Base-by-base conservation (phyloP, 352 stramenopile genomes). In the Salisapilia sapeloensis region DNA sequence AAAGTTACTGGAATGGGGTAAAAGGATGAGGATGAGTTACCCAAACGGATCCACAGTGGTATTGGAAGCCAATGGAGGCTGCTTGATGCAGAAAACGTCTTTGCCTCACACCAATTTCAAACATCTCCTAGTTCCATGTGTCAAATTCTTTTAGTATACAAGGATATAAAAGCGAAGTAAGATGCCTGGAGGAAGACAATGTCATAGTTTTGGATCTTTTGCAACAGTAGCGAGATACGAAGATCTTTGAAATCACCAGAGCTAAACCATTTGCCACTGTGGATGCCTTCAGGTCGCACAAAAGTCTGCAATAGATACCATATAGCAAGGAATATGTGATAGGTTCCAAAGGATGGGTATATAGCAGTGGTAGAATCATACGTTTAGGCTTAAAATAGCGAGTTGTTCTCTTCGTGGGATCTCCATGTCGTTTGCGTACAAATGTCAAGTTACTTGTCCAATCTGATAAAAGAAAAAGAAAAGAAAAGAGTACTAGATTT, bases 251-350 rank as follows among this genome's bases (percentile, higher is more conserved):
- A 50, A 47, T 87, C 72, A n/a, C 72, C 67, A 6, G 38, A 29
- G 26, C 59, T 44, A 34, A 85, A 75, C 69, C 69, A 85, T 21
- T 56, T 43, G 22, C 67, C 60, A 34, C 67, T 80, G 55, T 83
- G 65, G 42, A 87, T 83, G 22, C 62, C 60, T 33, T 79, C 64
- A 5, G 72, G 72, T 1, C 72, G 65, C 19, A 67, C 59, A 25
- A 87, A 84, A 39, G 81, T 77, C 61, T 87, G 45, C 33, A n/a
- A 8, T n/a, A n/a, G n/a, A n/a, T n/a, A n/a, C n/a, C n/a, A n/a
- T n/a, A n/a, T n/a, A n/a, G n/a, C n/a, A n/a, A n/a, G n/a, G n/a
- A n/a, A n/a, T n/a, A n/a, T n/a, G n/a, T n/a, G n/a, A n/a, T n/a
- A n/a, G n/a, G n/a, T n/a, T n/a, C n/a, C n/a, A n/a, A n/a, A n/a